Percentiles rank a stretch among this genome's conserved stretches.
Conservation (phyloP, 2,329 filamentous ascomycete species). For the Aschersonia sp. region DNA sequence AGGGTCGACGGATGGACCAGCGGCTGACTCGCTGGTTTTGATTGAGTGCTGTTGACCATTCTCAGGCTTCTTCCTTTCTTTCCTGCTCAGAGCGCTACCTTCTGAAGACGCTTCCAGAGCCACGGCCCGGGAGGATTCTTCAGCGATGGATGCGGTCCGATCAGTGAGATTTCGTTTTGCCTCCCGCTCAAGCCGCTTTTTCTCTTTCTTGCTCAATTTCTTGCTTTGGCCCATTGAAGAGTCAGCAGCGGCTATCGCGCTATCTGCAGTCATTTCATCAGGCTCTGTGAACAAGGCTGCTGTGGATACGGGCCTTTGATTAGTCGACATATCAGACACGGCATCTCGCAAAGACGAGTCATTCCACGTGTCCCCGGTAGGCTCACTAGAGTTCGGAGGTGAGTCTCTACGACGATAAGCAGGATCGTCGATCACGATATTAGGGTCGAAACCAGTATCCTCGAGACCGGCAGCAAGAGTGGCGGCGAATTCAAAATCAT, state of each 20-base stretch:
- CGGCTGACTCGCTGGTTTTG: conserved; percentile 3
- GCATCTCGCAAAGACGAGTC: conserved; percentile 34
- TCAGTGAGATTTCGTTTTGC: conserved; percentile 2
- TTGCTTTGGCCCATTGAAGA: conserved; percentile 24
- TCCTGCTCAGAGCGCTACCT: conserved; percentile 24
- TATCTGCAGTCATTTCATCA: conserved; percentile 24
- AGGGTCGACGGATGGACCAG: conserved; percentile 2
- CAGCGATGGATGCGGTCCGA: conserved; percentile 1
- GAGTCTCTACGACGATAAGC: conserved; percentile 49
- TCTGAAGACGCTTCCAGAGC: conserved; percentile 11
- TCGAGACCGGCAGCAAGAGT: conserved; percentile 53
- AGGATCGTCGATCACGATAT: conserved; percentile 55
- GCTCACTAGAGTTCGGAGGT: conserved; percentile 43
- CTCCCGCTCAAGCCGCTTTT: conserved; percentile 7
- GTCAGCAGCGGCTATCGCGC: conserved; percentile 9
- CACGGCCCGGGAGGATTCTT: conserved; percentile 1
- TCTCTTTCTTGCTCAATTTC: conserved; percentile 35
- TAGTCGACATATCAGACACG: conserved; percentile 21
- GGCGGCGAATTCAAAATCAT: conserved; percentile 57
- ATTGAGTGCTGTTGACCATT: conserved; percentile 13
- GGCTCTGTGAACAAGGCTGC: conserved; percentile 34
- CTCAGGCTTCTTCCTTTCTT: conserved; percentile 33
- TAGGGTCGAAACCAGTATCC: conserved; percentile 56
- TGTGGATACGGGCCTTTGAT: conserved; percentile 11
- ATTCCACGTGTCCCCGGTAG: conserved; percentile 26